A percentile compares a stretch with the other conserved stretches of the same genome.
Conservation (phyloP, 345 rosid species). For the Lagerstroemia speciosa region DNA sequence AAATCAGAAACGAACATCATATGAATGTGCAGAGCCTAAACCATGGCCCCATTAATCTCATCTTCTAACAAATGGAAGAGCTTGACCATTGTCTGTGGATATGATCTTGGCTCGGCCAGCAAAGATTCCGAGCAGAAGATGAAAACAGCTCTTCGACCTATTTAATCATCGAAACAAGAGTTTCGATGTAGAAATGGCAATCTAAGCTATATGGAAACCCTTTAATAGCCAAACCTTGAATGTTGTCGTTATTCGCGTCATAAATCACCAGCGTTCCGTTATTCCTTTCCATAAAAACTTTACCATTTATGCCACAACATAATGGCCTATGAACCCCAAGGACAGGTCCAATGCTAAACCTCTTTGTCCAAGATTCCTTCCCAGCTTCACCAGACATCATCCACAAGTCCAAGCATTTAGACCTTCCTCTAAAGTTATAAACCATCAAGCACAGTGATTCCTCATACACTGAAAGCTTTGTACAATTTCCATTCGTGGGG, state of each 20-base stretch:
- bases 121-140: background rate
- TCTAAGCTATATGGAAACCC: background rate
- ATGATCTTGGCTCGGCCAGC: background rate
- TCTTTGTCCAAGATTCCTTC: background rate
- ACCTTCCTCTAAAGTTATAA: background rate
- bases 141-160: background rate
- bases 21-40: background rate
- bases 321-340: background rate
- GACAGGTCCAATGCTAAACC: background rate
- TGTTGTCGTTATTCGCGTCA: background rate
- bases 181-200: background rate
- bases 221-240: background rate
- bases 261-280: background rate
- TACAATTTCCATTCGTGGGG: background rate
- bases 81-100: background rate
- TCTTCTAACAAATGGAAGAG: background rate
- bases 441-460: background rate
- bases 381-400: background rate
- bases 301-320: background rate
- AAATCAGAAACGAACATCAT: too few species aligned
- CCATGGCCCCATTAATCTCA: background rate
- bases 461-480: background rate
- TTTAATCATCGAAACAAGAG: background rate
- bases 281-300: background rate
- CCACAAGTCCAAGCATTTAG: background rate